A percentile compares a stretch with the other conserved stretches of the same genome.
Conservation (phyloP, 2,329 filamentous ascomycete genomes). For the Plectosphaerella sp. region DNA sequence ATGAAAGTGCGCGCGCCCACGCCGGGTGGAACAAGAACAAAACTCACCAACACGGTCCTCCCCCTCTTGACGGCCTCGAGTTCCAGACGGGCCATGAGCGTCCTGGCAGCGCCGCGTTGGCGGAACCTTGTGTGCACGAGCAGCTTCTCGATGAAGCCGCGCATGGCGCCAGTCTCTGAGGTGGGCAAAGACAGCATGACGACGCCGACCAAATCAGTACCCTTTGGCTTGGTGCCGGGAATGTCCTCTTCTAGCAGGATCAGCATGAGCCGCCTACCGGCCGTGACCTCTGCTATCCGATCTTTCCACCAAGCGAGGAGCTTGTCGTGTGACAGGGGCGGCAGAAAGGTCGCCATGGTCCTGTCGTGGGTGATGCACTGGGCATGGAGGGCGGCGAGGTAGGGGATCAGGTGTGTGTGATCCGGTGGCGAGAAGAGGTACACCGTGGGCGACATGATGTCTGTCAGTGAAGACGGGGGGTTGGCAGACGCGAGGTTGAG, state of each 20-base stretch:
- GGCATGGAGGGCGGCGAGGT: conserved; percentile 54
- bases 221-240: conserved; percentile 28
- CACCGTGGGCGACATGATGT: conserved; percentile 7
- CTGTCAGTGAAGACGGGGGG: neutral
- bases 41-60: conserved; percentile 48
- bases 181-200: conserved; percentile 49
- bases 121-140: conserved; percentile 49
- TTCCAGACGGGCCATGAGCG: conserved; percentile 51
- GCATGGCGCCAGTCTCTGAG: conserved; percentile 51
- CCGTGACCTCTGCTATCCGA: conserved; percentile 40
- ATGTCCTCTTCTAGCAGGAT: conserved; percentile 39
- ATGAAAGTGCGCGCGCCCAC: too few species aligned
- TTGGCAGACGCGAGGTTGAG: neutral
- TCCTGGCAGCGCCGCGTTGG: conserved; percentile 44
- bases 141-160: conserved; percentile 53
- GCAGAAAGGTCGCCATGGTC: conserved; percentile 53
- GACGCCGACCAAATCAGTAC: conserved; percentile 47
- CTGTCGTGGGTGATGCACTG: conserved; percentile 54
- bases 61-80: conserved; percentile 43
- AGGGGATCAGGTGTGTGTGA: conserved; percentile 49
- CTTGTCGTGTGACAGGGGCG: conserved; percentile 52
- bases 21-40: neutral
- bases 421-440: conserved; percentile 36
- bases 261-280: conserved; percentile 45
- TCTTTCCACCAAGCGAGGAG: conserved; percentile 55